Evolutionary conservation across 257 asterid species (phyloP).

Genomic region (Ophiorrhiza pumila): DNA sequence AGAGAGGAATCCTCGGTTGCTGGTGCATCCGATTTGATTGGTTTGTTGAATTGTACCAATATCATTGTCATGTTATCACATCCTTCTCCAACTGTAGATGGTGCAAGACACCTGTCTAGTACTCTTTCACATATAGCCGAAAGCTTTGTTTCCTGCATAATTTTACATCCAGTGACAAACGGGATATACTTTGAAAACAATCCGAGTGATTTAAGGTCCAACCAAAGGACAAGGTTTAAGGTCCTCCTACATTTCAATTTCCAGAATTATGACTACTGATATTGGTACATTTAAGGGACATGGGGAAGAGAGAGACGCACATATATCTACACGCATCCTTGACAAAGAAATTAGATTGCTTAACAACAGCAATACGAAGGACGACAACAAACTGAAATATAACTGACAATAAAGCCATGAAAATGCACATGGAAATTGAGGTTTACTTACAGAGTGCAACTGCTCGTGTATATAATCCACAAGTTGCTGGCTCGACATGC

Average conservation of each 20-base stretch:
- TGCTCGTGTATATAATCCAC: slow-evolving; percentile 84
- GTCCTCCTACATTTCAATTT: background rate
- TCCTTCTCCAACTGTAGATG: slow-evolving; percentile 86
- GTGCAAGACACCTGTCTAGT: slow-evolving; percentile 76
- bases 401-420: background rate
- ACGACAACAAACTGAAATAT: no score
- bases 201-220: background rate
- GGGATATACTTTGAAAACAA: background rate
- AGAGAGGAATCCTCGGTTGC: slow-evolving; percentile 30
- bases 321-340: no score
- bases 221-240: background rate
- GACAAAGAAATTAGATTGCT: no score
- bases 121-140: slow-evolving; percentile 74
- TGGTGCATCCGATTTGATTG: slow-evolving; percentile 23
- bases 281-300: background rate
- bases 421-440: background rate
- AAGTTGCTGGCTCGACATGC: slow-evolving; percentile 96
- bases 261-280: background rate
- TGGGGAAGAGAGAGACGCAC: background rate
- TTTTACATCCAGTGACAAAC: slow-evolving; percentile 9
- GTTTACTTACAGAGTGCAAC: slow-evolving; percentile 66
- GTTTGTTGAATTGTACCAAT: slow-evolving; percentile 70
- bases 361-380: no score
- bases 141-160: slow-evolving; percentile 67
- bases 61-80: slow-evolving; percentile 98